A percentile compares a stretch with the other conserved stretches of the same genome.
Conservation (phyloP, 2,329 filamentous ascomycete genomes). For the Pseudovirgaria hyperparasitica region DNA sequence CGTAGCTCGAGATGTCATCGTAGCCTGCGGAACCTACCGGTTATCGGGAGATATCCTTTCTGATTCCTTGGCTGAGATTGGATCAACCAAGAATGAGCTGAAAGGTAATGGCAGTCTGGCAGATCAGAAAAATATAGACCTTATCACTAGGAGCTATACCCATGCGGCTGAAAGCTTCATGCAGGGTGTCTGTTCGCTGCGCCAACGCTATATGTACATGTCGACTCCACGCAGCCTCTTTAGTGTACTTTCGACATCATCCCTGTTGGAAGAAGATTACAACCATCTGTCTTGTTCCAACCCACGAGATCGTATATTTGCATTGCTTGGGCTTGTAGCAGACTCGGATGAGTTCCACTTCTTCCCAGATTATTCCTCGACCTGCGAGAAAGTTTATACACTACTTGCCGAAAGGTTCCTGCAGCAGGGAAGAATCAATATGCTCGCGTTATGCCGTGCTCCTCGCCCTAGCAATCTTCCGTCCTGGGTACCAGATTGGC, state of each 20-base stretch:
- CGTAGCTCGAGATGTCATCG: neutral
- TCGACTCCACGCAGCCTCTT: too few relatives aligned
- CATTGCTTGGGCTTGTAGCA: neutral
- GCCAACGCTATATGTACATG: neutral
- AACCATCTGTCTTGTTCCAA: slow-evolving; percentile 1
- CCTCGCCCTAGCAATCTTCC: too few relatives aligned
- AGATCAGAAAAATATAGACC: too few relatives aligned
- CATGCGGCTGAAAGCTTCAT: too few relatives aligned
- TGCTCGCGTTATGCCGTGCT: too few relatives aligned
- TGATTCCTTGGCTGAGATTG: too few relatives aligned
- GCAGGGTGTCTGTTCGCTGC: slow-evolving; percentile 1
- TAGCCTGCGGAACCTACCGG: too few relatives aligned
- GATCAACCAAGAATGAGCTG: too few relatives aligned
- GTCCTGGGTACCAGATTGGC: too few relatives aligned
- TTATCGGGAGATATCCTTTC: too few relatives aligned
- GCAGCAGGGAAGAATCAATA: slow-evolving; percentile 1
- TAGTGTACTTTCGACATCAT: neutral
- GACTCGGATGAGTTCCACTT: neutral
- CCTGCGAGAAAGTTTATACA: slow-evolving; percentile 1
- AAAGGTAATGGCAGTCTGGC: too few relatives aligned
- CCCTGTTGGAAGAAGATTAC: slow-evolving; percentile 1
- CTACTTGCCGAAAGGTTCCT: neutral
- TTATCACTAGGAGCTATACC: too few relatives aligned
- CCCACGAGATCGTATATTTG: slow-evolving; percentile 1
- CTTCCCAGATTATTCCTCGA: slow-evolving; percentile 2